These are phyloP conservation scores for Metschnikowia chrysomelidarum DNA, from an alignment of 805 yeast species.

Conservation along the genomic window DNA sequence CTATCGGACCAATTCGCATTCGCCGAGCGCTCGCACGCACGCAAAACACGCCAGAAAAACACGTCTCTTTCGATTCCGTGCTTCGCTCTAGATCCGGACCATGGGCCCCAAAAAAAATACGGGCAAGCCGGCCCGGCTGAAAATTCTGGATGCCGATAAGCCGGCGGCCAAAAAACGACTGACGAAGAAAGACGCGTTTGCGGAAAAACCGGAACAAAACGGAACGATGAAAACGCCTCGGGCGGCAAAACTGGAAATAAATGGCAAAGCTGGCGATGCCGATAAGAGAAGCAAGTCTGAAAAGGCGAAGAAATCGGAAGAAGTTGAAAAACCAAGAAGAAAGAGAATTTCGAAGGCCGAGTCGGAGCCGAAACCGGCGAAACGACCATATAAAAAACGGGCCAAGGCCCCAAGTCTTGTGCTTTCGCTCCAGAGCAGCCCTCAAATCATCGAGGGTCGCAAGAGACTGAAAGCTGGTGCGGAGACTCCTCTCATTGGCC, in stretches of 20 bases:
- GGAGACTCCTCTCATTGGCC: constrained; percentile 1
- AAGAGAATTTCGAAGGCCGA: neutral
- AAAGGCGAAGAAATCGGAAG: neutral
- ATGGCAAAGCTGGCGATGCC: too few species aligned
- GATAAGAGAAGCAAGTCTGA: too few species aligned
- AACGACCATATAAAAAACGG: constrained; percentile 2
- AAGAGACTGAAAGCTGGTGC: neutral
- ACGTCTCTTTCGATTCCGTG: too few species aligned
- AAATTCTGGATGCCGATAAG: too few species aligned
- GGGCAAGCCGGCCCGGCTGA: constrained; percentile 7
- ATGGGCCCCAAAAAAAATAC: constrained; percentile 9
- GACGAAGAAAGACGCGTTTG: neutral
- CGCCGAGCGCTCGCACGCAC: too few species aligned
- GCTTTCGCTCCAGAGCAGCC: constrained; percentile 12
- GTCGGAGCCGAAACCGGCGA: too few species aligned
- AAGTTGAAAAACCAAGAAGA: constrained; percentile 2
- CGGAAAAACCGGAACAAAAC: neutral
- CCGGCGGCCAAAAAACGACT: neutral
- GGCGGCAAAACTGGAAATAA: too few species aligned
- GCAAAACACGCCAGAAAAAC: too few species aligned
- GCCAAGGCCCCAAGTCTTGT: constrained; percentile 6
- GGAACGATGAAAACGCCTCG: neutral
- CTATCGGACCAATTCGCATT: too few species aligned
- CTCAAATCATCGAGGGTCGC: constrained; percentile 6
- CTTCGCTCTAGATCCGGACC: constrained; percentile 1